phyloP scores from a whole-genome alignment of 1,284 basidiomycete genomes.

The Filobasidium uniguttulatum region DNA sequence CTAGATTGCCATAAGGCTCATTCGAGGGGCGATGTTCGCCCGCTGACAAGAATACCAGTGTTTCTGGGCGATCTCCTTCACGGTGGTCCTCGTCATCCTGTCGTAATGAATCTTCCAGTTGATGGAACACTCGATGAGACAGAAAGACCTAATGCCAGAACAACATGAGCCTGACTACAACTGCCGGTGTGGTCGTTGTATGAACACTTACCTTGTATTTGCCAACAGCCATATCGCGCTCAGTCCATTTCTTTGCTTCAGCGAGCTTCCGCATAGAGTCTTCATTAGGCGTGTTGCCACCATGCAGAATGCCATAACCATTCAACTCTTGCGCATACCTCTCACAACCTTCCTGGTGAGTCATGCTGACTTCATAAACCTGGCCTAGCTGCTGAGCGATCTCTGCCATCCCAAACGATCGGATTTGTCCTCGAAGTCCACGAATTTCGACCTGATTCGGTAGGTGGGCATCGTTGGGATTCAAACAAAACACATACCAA shows the following conservation, averaged over 20 bases:
- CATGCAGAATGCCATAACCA: conserved; percentile 26
- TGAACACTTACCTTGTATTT: conserved; percentile 58
- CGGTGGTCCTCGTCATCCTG: conserved; percentile 69
- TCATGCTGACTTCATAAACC: conserved; percentile 72
- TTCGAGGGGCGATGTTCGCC: conserved; percentile 34
- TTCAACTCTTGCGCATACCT: conserved; percentile 52
- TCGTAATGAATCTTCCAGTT: conserved; percentile 75
- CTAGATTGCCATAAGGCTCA: conserved; percentile 35
- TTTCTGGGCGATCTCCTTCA: conserved; percentile 56
- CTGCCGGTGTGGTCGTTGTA: too few relatives aligned
- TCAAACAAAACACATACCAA: conserved; percentile 86
- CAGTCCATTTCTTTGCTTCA: conserved; percentile 51
- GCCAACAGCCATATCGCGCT: conserved; percentile 65
- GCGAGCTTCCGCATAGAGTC: conserved; percentile 39
- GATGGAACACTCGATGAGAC: conserved; percentile 72
- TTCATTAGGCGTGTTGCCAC: conserved; percentile 31
- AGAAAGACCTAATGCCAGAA: conserved; percentile 67
- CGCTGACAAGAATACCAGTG: conserved; percentile 39
- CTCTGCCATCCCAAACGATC: conserved; percentile 65
- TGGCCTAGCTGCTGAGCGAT: conserved; percentile 55
- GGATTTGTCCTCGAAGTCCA: conserved; percentile 80
- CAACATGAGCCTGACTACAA: too few relatives aligned
- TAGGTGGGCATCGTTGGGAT: conserved; percentile 86
- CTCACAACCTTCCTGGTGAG: conserved; percentile 72
- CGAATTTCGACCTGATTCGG: conserved; percentile 87